Percentiles rank a stretch among this genome's conserved stretches.
These are phyloP conservation scores for Yamadazyma atmosphaerica DNA, from an alignment of 1,139 yeast genomes.

Conservation along the genomic window DNA sequence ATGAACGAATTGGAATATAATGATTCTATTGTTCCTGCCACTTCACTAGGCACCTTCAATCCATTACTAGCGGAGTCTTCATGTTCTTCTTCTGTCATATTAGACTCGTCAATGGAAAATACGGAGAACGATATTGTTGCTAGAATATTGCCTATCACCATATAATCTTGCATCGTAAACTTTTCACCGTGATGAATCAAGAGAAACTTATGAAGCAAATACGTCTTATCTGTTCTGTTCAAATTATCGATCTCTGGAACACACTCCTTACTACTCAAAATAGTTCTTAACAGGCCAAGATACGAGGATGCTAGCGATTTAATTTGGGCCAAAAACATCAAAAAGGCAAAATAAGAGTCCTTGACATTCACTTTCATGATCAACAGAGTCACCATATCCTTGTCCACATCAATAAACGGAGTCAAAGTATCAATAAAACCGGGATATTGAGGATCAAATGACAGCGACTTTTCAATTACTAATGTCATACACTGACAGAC, in stretches of 20 bases:
- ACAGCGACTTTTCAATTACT: not conserved
- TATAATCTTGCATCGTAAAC: conserved; percentile 21
- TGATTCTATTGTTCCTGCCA: conserved; percentile 11
- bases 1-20: conserved; percentile 28
- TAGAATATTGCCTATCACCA: conserved; percentile 23
- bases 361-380: conserved; percentile 21
- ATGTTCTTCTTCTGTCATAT: conserved; percentile 11
- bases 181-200: conserved; percentile 19
- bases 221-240: conserved; percentile 9
- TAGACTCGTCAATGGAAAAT: conserved; percentile 14
- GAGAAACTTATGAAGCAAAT: conserved; percentile 22
- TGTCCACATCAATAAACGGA: conserved; percentile 1
- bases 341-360: conserved; percentile 19
- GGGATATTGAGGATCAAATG: conserved; percentile 6
- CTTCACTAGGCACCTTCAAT: conserved; percentile 4
- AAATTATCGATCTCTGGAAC: conserved; percentile 4
- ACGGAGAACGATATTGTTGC: conserved; percentile 23
- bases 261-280: conserved; percentile 20
- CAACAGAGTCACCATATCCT: conserved; percentile 9
- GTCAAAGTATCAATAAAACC: conserved; percentile 11
- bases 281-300: conserved; percentile 1
- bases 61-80: conserved; percentile 6
- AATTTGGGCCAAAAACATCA: conserved; percentile 17
- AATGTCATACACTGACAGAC: not conserved
- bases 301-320: too few species aligned